Percentiles rank a stretch among this genome's conserved stretches.
phyloP scores from a whole-genome alignment of 257 asterid genomes.

The Thymus mandschuricus region DNA sequence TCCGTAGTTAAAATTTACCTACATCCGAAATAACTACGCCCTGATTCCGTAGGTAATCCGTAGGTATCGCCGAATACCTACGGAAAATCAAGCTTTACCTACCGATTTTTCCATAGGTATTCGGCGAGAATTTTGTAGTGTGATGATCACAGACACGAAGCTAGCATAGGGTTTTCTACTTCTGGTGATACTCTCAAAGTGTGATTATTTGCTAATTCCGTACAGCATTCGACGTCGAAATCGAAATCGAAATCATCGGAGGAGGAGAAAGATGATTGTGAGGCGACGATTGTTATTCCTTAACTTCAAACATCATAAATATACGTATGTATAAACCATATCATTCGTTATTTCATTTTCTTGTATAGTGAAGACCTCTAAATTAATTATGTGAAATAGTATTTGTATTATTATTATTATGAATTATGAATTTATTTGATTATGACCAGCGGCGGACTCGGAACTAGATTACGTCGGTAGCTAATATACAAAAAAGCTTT shows the following conservation, averaged over 20 bases:
- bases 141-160: conserved; percentile 76
- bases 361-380: neutral
- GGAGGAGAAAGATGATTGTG: neutral
- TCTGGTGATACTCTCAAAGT: neutral
- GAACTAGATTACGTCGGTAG: too few relatives aligned
- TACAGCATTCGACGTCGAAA: neutral
- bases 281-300: neutral
- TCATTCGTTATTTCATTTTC: neutral
- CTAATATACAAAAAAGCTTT: too few relatives aligned
- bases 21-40: too few relatives aligned
- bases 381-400: neutral
- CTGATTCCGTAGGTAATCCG: too few relatives aligned
- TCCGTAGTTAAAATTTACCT: too few relatives aligned
- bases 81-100: too few relatives aligned
- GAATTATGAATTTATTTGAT: too few relatives aligned
- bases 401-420: too few relatives aligned
- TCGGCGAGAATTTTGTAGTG: conserved; percentile 22
- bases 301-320: neutral
- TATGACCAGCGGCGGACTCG: too few relatives aligned
- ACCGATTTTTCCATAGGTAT: too few relatives aligned
- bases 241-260: neutral
- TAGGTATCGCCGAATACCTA: too few relatives aligned
- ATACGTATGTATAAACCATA: neutral
- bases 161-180: conserved; percentile 29
- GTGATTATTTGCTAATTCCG: neutral